Conservation (phyloP, 176 grass and related monocot genomes). For the Tillandsia leiboldiana region DNA sequence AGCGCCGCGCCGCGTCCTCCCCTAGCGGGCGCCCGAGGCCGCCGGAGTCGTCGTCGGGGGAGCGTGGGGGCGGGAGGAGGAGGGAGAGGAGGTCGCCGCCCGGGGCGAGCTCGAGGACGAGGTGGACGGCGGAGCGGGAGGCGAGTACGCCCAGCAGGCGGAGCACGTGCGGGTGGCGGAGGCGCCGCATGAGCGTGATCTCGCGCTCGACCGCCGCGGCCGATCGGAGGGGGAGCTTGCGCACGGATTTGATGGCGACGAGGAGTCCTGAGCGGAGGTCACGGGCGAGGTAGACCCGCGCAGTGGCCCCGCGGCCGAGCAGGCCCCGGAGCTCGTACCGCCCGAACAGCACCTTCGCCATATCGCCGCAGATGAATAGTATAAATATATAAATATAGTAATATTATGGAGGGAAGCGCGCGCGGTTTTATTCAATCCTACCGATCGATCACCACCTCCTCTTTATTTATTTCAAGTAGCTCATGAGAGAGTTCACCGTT, state of each 20-base stretch:
- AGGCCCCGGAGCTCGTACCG: slow-evolving; percentile 28
- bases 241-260: slow-evolving; percentile 31
- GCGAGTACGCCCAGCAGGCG: slow-evolving; percentile 32
- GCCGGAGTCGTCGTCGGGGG: background rate
- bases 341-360: slow-evolving; percentile 19
- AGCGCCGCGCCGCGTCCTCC: slow-evolving; percentile 15
- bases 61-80: background rate
- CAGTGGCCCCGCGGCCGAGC: slow-evolving; percentile 29
- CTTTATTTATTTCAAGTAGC: no score
- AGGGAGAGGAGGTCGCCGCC: slow-evolving; percentile 33
- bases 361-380: no score
- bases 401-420: no score
- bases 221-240: slow-evolving; percentile 10
- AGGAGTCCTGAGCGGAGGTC: slow-evolving; percentile 4
- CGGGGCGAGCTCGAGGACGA: slow-evolving; percentile 31
- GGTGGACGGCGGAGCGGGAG: slow-evolving; percentile 20
- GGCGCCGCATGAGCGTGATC: slow-evolving; percentile 28
- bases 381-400: no score
- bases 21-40: background rate
- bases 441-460: no score
- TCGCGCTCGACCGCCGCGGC: slow-evolving; percentile 23
- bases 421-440: no score
- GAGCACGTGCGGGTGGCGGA: slow-evolving; percentile 27
- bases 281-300: slow-evolving; percentile 32
- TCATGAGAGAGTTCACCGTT: no score